Evolutionary conservation across 805 yeast species (phyloP).

Genomic region (Jamesozyma piceae): DNA sequence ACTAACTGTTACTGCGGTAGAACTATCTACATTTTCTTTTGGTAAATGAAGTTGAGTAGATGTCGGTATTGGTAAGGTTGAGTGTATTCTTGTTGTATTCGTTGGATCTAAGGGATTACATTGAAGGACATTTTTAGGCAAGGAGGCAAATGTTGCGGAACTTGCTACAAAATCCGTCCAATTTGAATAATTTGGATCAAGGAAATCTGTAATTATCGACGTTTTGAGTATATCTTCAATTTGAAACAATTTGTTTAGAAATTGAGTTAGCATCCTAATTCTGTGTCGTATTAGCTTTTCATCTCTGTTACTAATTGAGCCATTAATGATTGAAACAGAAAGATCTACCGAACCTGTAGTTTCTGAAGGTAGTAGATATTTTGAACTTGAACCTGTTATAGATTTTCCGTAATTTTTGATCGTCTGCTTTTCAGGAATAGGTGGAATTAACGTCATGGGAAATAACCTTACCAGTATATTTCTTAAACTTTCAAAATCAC

Average conservation of each 20-base stretch:
- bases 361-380: slow-evolving; percentile 24
- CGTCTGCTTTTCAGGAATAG: slow-evolving; percentile 79
- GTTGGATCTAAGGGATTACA: slow-evolving; percentile 31
- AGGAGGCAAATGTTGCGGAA: slow-evolving; percentile 27
- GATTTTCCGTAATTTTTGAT: slow-evolving; percentile 28
- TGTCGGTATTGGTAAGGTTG: slow-evolving; percentile 26
- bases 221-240: slow-evolving; percentile 25
- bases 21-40: slow-evolving; percentile 9
- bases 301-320: slow-evolving; percentile 23
- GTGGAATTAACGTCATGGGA: slow-evolving; percentile 80
- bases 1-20: background rate
- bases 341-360: slow-evolving; percentile 25
- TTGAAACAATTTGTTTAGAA: slow-evolving; percentile 24
- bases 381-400: slow-evolving; percentile 22
- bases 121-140: slow-evolving; percentile 27
- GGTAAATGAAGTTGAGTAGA: slow-evolving; percentile 17
- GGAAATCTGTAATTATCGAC: slow-evolving; percentile 26
- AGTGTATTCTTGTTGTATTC: slow-evolving; percentile 28
- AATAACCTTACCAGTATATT: slow-evolving; percentile 59
- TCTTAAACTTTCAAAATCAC: slow-evolving; percentile 82
- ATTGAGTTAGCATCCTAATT: slow-evolving; percentile 27
- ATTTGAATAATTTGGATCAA: slow-evolving; percentile 27
- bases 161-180: slow-evolving; percentile 30
- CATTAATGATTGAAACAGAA: slow-evolving; percentile 26
- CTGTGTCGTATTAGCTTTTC: slow-evolving; percentile 31